Evolutionary conservation across 345 rosid species (phyloP).

Genomic region (Rubroshorea leprosula): DNA sequence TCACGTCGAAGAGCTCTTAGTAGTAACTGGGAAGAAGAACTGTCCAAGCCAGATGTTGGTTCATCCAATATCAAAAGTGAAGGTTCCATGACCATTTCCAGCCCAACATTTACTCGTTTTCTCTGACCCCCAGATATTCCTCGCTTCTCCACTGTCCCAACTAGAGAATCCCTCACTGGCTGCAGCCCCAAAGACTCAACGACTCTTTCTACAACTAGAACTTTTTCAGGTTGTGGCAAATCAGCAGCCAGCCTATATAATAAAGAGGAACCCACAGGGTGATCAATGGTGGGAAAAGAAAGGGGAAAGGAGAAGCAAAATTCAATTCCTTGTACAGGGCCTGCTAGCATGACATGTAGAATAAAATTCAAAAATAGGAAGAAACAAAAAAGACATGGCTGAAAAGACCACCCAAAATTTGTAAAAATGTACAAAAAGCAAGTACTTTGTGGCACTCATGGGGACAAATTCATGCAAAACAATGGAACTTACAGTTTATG

Average conservation of each 20-base stretch:
- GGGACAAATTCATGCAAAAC: background rate
- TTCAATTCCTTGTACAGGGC: no score
- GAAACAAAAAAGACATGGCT: no score
- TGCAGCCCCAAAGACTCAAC: constrained; percentile 87
- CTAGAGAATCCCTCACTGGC: constrained; percentile 74
- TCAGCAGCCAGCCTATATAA: constrained; percentile 67
- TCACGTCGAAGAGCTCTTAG: constrained; percentile 95
- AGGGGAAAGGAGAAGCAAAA: no score
- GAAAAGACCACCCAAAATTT: no score
- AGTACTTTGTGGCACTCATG: background rate
- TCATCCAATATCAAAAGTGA: constrained; percentile 95
- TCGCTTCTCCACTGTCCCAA: constrained; percentile 94
- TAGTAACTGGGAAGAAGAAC: constrained; percentile 91
- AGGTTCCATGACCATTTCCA: constrained; percentile 99
- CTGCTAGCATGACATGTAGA: no score
- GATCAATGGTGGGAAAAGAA: background rate
- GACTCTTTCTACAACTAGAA: constrained; percentile 92
- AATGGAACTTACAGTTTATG: background rate
- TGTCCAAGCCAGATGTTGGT: constrained; percentile 97
- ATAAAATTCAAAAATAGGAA: no score
- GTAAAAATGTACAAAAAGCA: no score
- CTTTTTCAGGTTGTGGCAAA: constrained; percentile 70
- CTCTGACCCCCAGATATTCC: constrained; percentile 99
- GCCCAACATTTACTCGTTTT: constrained; percentile 95
- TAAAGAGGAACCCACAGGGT: constrained; percentile 9